Conservation (phyloP, 345 rosid genomes). For the Anacardium occidentale region DNA sequence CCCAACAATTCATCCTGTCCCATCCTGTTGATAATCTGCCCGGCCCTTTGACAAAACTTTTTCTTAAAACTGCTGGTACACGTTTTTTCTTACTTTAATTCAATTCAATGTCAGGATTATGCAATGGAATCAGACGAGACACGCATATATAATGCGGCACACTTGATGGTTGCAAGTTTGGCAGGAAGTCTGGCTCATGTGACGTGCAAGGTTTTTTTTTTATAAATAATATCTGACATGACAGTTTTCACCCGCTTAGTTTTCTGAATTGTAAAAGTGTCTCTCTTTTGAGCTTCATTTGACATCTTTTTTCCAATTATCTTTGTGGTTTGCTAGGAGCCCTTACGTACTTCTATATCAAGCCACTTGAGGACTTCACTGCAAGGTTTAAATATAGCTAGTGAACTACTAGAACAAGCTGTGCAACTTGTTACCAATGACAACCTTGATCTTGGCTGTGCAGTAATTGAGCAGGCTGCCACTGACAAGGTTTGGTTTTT, state of each 20-base stretch:
- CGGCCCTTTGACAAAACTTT: neutral
- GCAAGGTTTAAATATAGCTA: slow-evolving; percentile 61
- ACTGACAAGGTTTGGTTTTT: slow-evolving; percentile 71
- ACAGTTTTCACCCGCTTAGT: too few species aligned
- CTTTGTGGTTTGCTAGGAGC: slow-evolving; percentile 60
- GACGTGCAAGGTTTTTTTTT: slow-evolving; percentile 82
- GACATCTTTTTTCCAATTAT: slow-evolving; percentile 11
- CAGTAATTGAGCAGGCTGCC: slow-evolving; percentile 94
- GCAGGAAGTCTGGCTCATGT: slow-evolving; percentile 99
- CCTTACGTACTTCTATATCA: slow-evolving; percentile 83
- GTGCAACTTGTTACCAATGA: slow-evolving; percentile 96
- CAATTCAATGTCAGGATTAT: slow-evolving; percentile 59
- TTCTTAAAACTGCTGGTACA: neutral
- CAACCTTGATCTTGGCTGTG: slow-evolving; percentile 99
- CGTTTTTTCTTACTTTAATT: neutral
- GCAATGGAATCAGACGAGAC: slow-evolving; percentile 88
- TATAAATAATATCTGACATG: too few species aligned
- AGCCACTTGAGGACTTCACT: slow-evolving; percentile 75
- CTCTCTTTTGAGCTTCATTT: neutral
- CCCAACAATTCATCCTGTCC: neutral
- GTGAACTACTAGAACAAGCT: slow-evolving; percentile 81
- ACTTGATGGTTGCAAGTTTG: slow-evolving; percentile 98
- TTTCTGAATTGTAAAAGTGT: neutral
- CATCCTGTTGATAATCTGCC: neutral
- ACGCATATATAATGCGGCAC: slow-evolving; percentile 88